Evolutionary conservation across 2,329 filamentous ascomycete genomes (phyloP).

Genomic region (Aureobasidium vineae): DNA sequence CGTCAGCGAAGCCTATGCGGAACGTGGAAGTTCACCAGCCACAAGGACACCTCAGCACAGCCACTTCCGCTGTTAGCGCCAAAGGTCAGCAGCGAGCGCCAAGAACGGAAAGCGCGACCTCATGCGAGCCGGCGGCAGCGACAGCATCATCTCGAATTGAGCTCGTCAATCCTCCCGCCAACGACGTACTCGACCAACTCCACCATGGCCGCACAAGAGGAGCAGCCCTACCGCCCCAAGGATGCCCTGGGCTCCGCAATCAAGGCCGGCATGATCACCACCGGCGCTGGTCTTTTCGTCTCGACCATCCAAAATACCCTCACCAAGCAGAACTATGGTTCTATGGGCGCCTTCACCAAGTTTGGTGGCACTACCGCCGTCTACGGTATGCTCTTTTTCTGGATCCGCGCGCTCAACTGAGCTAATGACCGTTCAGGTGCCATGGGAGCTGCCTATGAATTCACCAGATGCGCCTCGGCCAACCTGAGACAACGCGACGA

Average conservation of each 20-base stretch:
- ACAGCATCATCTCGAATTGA: slow-evolving; percentile 8
- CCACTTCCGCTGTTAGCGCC: background rate
- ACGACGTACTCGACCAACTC: slow-evolving; percentile 4
- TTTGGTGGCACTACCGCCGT: slow-evolving; percentile 71
- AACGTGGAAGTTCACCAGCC: background rate
- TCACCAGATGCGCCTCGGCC: slow-evolving; percentile 71
- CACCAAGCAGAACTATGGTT: slow-evolving; percentile 75
- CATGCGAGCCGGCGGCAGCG: slow-evolving; percentile 10
- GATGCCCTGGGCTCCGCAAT: slow-evolving; percentile 70
- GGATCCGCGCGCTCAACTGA: background rate
- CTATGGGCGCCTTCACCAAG: slow-evolving; percentile 75
- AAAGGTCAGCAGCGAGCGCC: slow-evolving; percentile 10
- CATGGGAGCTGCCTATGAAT: slow-evolving; percentile 72
- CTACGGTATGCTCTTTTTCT: slow-evolving; percentile 54
- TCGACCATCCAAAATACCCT: slow-evolving; percentile 85
- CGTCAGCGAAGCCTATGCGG: slow-evolving; percentile 2
- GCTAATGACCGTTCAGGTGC: slow-evolving; percentile 55
- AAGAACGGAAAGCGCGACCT: slow-evolving; percentile 21
- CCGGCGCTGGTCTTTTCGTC: slow-evolving; percentile 66
- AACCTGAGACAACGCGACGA: slow-evolving; percentile 87
- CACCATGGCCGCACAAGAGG: slow-evolving; percentile 29
- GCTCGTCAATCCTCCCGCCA: slow-evolving; percentile 8
- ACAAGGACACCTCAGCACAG: background rate
- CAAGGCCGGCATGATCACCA: slow-evolving; percentile 64
- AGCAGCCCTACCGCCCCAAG: slow-evolving; percentile 63